A percentile compares a stretch with the other conserved stretches of the same genome.
Conservation (phyloP, 805 yeast genomes). For the Diddensiella santjacobensis region DNA sequence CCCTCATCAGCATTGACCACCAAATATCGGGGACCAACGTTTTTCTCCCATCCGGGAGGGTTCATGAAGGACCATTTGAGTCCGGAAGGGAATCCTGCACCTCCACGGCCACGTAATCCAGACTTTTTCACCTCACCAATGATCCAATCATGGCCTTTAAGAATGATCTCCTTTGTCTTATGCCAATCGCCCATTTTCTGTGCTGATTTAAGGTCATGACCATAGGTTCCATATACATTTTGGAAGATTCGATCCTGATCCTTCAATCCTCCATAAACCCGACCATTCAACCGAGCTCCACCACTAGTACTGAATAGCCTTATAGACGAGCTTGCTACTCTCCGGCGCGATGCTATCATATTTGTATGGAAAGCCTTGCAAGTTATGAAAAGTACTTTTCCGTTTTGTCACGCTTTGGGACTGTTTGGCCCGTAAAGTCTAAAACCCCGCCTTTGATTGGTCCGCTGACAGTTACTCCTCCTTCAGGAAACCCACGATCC, state of each 20-base stretch:
- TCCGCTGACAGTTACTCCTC: no score
- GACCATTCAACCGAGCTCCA: slow-evolving; percentile 4
- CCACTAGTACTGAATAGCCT: slow-evolving; percentile 11
- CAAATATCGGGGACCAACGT: slow-evolving; percentile 81
- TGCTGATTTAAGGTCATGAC: slow-evolving; percentile 69
- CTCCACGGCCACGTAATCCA: slow-evolving; percentile 88
- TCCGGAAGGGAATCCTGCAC: slow-evolving; percentile 92
- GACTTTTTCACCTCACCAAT: slow-evolving; percentile 81
- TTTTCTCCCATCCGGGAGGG: slow-evolving; percentile 94
- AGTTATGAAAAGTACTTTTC: no score
- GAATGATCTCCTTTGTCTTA: slow-evolving; percentile 79
- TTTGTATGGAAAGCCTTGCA: no score
- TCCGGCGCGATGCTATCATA: background rate
- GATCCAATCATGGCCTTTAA: slow-evolving; percentile 86
- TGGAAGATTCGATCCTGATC: slow-evolving; percentile 87
- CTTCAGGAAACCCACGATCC: no score
- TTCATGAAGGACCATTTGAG: slow-evolving; percentile 92
- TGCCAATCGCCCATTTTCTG: slow-evolving; percentile 86
- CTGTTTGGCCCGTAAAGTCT: background rate
- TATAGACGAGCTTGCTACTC: background rate
- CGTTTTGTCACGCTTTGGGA: no score
- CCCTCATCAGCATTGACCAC: slow-evolving; percentile 94
- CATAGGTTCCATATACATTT: slow-evolving; percentile 72
- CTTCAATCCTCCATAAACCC: slow-evolving; percentile 67
- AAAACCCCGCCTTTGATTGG: background rate